Percentiles rank a stretch among this genome's conserved stretches.
Evolutionary conservation across 1,284 basidiomycete species (phyloP).

Genomic region (Erythrobasidium hasegawianum): DNA sequence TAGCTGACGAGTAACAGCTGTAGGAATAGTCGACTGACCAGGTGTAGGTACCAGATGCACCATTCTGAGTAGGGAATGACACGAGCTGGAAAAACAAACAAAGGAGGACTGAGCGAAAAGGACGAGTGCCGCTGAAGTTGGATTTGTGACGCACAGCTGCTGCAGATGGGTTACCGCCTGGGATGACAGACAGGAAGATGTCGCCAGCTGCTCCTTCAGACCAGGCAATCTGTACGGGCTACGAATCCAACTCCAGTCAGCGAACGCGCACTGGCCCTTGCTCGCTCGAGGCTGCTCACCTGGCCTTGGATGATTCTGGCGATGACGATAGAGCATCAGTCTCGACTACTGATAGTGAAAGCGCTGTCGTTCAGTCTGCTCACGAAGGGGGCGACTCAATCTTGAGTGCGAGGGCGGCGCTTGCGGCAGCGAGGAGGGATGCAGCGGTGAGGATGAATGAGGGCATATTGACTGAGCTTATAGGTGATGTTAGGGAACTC

Average conservation of each 20-base stretch:
- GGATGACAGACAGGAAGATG: constrained; percentile 13
- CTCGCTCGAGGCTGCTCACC: not conserved
- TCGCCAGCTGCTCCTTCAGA: constrained; percentile 12
- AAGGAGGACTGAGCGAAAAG: not conserved
- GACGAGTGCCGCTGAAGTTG: not conserved
- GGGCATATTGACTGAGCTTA: too few relatives aligned
- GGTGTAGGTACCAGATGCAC: constrained; percentile 3
- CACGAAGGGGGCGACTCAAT: constrained; percentile 2
- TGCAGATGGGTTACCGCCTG: not conserved
- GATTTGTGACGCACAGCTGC: not conserved
- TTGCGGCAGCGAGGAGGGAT: not conserved
- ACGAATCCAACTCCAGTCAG: not conserved
- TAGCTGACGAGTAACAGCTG: not conserved
- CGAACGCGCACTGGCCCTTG: not conserved
- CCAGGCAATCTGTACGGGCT: constrained; percentile 17
- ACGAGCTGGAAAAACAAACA: not conserved
- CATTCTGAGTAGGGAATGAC: constrained; percentile 8
- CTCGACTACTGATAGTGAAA: not conserved
- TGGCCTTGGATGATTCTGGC: constrained; percentile 18
- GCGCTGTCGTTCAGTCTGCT: not conserved
- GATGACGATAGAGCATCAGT: not conserved
- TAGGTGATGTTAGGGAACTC: too few relatives aligned
- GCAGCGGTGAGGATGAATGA: not conserved
- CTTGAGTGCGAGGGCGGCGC: constrained; percentile 1
- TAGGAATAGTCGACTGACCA: constrained; percentile 8